Evolutionary conservation across 495 filamentous ascomycete species (phyloP).

Genomic region (Delitschia confertaspora): DNA sequence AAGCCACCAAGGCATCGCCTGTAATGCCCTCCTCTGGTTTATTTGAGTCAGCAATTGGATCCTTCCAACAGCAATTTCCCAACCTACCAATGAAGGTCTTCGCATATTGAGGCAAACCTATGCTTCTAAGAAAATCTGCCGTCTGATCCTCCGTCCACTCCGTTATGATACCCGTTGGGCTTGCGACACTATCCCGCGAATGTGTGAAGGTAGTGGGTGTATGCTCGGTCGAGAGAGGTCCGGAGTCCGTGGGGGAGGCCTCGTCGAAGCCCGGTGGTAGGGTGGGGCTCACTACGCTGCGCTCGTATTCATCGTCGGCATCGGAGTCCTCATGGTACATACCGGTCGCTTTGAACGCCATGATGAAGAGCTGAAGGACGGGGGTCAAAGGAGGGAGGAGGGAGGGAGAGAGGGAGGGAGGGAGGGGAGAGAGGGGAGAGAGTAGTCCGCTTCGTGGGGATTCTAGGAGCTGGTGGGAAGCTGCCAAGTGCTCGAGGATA

Average conservation of each 20-base stretch:
- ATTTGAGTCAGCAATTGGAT: neutral
- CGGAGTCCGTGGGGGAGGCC: conserved; percentile 69
- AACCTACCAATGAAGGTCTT: conserved; percentile 67
- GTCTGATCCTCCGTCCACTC: conserved; percentile 87
- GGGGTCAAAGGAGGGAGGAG: neutral
- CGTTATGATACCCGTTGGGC: conserved; percentile 69
- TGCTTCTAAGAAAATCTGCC: conserved; percentile 69
- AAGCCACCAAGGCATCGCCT: conserved; percentile 78
- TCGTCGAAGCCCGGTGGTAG: conserved; percentile 65
- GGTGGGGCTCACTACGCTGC: conserved; percentile 66
- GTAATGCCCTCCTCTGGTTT: conserved; percentile 79
- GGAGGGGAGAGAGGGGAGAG: neutral
- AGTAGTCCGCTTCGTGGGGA: too few relatives aligned
- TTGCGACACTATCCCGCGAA: conserved; percentile 53
- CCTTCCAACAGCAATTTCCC: neutral
- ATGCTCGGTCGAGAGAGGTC: conserved; percentile 71
- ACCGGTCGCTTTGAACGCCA: conserved; percentile 47
- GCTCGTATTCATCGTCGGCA: conserved; percentile 90
- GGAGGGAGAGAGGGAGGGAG: neutral
- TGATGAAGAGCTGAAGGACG: conserved; percentile 16
- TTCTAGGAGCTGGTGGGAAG: conserved; percentile 1
- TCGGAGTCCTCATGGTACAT: conserved; percentile 74
- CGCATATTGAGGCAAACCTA: conserved; percentile 77
- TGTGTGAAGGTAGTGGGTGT: conserved; percentile 80
- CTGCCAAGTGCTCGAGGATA: conserved; percentile 7